Evolutionary conservation across 805 yeast species (phyloP), one percentile per base, ranked within the genome.

Genomic region (Ogataea chonburiensis): DNA sequence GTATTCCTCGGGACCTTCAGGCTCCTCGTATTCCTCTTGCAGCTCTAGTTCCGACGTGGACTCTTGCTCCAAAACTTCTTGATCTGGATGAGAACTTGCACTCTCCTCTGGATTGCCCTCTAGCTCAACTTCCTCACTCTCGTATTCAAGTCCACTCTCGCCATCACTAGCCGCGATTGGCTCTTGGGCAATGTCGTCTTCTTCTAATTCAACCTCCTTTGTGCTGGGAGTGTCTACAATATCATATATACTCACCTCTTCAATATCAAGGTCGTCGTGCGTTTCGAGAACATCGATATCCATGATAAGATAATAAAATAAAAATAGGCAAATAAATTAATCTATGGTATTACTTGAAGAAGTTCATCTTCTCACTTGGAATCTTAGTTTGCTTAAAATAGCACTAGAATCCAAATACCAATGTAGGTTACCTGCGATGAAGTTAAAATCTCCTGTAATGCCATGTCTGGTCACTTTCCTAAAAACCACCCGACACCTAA

Each of bases 131-230:
- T 47, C 54, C 21, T 56, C 60, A 37, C 61, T 52, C 45, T 64
- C 55, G 40, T 55, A 45, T 45, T 60, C 53, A 48, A 60, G 36
- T 43, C 53, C 47, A 45, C 63, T 44, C 40, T 59, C 54, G 34
- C 35, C 40, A 17, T 42, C 37, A 17, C 31, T 27, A 11, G 34
- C 40, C 40, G 40, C 40, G 40, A 14, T 37, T 37, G 40, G 40
- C 32, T 28, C 20, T n/a, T 36, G 45, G 13, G 36, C 45, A 34
- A 40, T 20, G 19, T 42, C 24, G 3, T 44, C 40, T 10, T 19
- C 31, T 14, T 24, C 39, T 7, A 19, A 10, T 7, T 7, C 7
- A 10, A 19, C 7, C 22, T 19, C 22, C 7, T 10, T 10, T 10
- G 22, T 19, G 7, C 9, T 10, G 10, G 7, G 7, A 28, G 43